A percentile compares a stretch with the other conserved stretches of the same genome.
Evolutionary conservation across 2,329 filamentous ascomycete genomes (phyloP).

Genomic region (Fusarium sp.): DNA sequence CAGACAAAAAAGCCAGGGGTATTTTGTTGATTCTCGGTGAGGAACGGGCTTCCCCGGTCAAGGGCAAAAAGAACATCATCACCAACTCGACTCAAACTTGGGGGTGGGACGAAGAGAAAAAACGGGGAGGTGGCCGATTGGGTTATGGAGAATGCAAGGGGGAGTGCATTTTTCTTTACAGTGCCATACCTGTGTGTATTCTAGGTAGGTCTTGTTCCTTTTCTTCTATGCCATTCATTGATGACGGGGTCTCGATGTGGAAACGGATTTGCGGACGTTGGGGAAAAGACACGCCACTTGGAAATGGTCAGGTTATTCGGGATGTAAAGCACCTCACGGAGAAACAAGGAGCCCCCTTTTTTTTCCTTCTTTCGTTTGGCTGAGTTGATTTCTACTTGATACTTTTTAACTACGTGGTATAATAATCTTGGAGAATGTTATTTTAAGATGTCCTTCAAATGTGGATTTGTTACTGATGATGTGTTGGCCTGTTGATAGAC

Average conservation of each 20-base stretch:
- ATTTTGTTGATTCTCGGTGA: neutral
- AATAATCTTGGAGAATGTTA: neutral
- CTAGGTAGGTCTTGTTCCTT: neutral
- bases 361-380: neutral
- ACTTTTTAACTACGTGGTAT: neutral
- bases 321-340: constrained; percentile 39
- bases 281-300: constrained; percentile 35
- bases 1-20: neutral
- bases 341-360: constrained; percentile 14
- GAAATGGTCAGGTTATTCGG: constrained; percentile 37
- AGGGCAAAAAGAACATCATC: neutral
- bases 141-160: neutral
- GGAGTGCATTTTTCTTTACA: neutral
- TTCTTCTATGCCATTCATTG: neutral
- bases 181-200: neutral
- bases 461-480: neutral
- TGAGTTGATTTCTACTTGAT: neutral
- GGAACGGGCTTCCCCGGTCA: neutral
- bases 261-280: constrained; percentile 2
- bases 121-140: constrained; percentile 36
- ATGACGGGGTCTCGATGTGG: neutral
- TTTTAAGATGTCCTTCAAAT: neutral
- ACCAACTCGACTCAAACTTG: neutral
- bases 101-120: neutral
- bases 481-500: neutral